Percentiles rank a stretch among this genome's conserved stretches.
These are phyloP conservation scores for Pyricularia pennisetigena DNA, from an alignment of 2,329 filamentous ascomycete genomes.

Conservation along the genomic window DNA sequence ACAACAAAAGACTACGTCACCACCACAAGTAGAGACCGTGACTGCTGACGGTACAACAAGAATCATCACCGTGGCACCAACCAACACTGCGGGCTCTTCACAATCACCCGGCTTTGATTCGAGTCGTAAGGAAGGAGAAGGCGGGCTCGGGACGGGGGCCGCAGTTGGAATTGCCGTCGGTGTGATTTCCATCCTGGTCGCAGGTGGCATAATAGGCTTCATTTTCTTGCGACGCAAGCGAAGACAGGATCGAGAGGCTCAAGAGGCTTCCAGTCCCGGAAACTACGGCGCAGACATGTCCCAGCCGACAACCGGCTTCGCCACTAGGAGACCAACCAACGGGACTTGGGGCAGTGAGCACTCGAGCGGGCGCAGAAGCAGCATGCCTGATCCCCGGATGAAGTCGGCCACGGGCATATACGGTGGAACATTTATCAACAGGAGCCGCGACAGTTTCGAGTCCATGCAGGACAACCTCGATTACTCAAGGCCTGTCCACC, in stretches of 20 bases:
- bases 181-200: slow-evolving; percentile 21
- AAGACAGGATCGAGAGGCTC: slow-evolving; percentile 30
- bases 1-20: neutral
- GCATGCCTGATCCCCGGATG: slow-evolving; percentile 50
- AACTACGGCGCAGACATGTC: slow-evolving; percentile 41
- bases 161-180: slow-evolving; percentile 44
- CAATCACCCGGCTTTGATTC: neutral
- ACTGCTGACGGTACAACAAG: slow-evolving; percentile 42
- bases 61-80: slow-evolving; percentile 44
- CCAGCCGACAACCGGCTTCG: slow-evolving; percentile 24
- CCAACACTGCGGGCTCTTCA: slow-evolving; percentile 12
- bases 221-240: slow-evolving; percentile 24
- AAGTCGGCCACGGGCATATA: slow-evolving; percentile 52
- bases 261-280: slow-evolving; percentile 34
- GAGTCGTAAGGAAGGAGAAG: slow-evolving; percentile 11
- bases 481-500: slow-evolving; percentile 47
- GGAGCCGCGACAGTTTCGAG: slow-evolving; percentile 53
- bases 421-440: slow-evolving; percentile 34
- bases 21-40: slow-evolving; percentile 34
- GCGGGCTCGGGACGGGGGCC: slow-evolving; percentile 32
- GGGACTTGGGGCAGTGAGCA: slow-evolving; percentile 23
- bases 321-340: slow-evolving; percentile 1
- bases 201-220: slow-evolving; percentile 26
- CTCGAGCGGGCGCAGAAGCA: slow-evolving; percentile 30
- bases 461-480: slow-evolving; percentile 56